Conservation (phyloP, 192 early-diverging fungal species). For the Rhizophagus clarus region DNA sequence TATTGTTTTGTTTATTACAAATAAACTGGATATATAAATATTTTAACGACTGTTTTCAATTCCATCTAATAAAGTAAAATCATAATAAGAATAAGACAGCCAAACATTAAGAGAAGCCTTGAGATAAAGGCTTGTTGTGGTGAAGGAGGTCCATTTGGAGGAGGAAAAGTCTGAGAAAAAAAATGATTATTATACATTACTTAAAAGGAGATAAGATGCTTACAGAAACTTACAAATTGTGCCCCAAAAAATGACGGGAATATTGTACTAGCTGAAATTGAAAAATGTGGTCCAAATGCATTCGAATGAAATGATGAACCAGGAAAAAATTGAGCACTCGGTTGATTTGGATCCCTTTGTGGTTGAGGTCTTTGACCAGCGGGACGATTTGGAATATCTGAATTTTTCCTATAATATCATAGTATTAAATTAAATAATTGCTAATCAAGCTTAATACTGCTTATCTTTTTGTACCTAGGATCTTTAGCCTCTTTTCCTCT, state of each 20-base stretch:
- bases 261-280: constrained; percentile 68
- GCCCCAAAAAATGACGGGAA: constrained; percentile 74
- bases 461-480: constrained; percentile 52
- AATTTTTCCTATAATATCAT: constrained; percentile 28
- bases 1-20: not conserved
- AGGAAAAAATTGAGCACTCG: constrained; percentile 48
- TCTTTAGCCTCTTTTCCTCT: constrained; percentile 77
- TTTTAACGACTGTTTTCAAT: not conserved
- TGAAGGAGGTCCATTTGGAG: constrained; percentile 43
- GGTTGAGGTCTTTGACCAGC: constrained; percentile 77
- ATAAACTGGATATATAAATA: not conserved
- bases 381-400: constrained; percentile 70
- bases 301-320: constrained; percentile 60
- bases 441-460: not conserved
- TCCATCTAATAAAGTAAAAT: constrained; percentile 16
- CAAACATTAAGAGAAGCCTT: constrained; percentile 80
- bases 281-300: constrained; percentile 58
- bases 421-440: not conserved
- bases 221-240: constrained; percentile 46
- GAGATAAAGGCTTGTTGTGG: constrained; percentile 80
- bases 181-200: not conserved
- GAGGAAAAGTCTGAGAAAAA: constrained; percentile 31
- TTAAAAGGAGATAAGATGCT: constrained; percentile 6
- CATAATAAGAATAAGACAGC: constrained; percentile 33
- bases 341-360: constrained; percentile 55